Conservation (phyloP, 2,329 filamentous ascomycete genomes). For the Colletotrichum plurivorum region DNA sequence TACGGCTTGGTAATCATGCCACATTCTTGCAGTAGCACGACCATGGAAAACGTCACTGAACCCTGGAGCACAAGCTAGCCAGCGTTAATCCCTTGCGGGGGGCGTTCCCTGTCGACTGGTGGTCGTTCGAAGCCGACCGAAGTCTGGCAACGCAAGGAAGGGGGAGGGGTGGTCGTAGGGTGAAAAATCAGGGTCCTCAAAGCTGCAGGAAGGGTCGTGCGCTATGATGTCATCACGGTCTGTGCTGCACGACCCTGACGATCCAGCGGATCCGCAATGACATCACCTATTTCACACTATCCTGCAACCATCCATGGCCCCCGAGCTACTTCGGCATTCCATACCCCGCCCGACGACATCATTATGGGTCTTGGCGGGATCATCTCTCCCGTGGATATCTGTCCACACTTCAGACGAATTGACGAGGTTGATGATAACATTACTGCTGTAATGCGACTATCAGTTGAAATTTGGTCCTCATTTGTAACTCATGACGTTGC, state of each 20-base stretch:
- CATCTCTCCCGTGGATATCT: slow-evolving; percentile 57
- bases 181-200: slow-evolving; percentile 35
- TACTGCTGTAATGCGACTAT: too few species aligned
- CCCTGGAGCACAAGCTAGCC: too few species aligned
- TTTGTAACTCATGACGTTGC: too few species aligned
- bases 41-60: too few species aligned
- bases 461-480: too few species aligned
- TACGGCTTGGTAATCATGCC: too few species aligned
- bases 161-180: too few species aligned
- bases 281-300: slow-evolving; percentile 10
- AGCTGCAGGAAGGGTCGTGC: slow-evolving; percentile 34
- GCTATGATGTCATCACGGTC: slow-evolving; percentile 32
- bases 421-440: too few species aligned
- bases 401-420: too few species aligned
- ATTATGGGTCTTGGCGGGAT: slow-evolving; percentile 28
- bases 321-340: not conserved
- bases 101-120: not conserved
- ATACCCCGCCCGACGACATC: slow-evolving; percentile 24
- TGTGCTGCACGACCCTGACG: slow-evolving; percentile 36
- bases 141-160: not conserved
- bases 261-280: slow-evolving; percentile 29
- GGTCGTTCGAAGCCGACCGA: not conserved
- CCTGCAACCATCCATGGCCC: not conserved
- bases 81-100: not conserved
- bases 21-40: too few species aligned